Conservation (phyloP, 805 yeast genomes). For the Suhomyces vadensis region DNA sequence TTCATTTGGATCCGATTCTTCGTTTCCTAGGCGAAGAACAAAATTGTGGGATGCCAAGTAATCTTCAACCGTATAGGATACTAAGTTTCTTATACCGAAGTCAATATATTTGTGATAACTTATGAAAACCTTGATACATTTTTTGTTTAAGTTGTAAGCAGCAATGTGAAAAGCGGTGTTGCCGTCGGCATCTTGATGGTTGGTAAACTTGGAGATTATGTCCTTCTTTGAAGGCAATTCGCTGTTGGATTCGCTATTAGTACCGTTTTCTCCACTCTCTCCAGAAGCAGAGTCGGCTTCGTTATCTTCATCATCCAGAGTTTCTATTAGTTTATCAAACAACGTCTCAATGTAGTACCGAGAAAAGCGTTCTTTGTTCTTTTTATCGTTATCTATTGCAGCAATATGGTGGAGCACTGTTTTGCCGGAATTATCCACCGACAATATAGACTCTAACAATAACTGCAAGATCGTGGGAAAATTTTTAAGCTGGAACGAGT, state of each 20-base stretch:
- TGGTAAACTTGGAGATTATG: conserved; percentile 54
- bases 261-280: conserved; percentile 11
- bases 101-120: conserved; percentile 25
- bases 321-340: conserved; percentile 33
- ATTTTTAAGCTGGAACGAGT: conserved; percentile 38
- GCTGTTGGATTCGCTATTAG: conserved; percentile 23
- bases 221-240: conserved; percentile 8
- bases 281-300: conserved; percentile 1
- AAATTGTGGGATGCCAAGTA: conserved; percentile 30
- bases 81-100: conserved; percentile 25
- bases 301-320: conserved; percentile 24
- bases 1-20: conserved; percentile 3
- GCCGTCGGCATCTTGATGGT: conserved; percentile 89
- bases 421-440: conserved; percentile 40
- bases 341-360: conserved; percentile 41
- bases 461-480: conserved; percentile 37
- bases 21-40: conserved; percentile 23
- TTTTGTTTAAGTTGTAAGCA: conserved; percentile 44
- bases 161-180: conserved; percentile 94
- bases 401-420: conserved; percentile 46
- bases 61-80: conserved; percentile 27
- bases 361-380: conserved; percentile 38
- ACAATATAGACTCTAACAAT: conserved; percentile 36
- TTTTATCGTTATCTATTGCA: conserved; percentile 26
- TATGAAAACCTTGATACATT: conserved; percentile 27